Conservation (phyloP, 208 protist species). For the Acanthamoeba triangularis region DNA sequence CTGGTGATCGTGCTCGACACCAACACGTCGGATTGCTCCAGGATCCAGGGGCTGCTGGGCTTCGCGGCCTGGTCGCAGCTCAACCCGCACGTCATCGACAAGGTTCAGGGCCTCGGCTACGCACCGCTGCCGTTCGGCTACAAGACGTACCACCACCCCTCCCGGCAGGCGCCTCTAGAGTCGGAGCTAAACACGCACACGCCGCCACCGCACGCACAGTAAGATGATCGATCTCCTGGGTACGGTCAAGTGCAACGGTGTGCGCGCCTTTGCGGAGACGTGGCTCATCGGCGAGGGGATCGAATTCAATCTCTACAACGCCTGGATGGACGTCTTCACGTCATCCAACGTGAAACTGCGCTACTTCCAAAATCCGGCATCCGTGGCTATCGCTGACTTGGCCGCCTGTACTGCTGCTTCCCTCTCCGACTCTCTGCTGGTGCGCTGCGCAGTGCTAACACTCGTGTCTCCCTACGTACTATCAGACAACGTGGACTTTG, state of each 20-base stretch:
- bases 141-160: slow-evolving; percentile 67
- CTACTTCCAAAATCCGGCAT: not conserved
- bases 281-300: slow-evolving; percentile 58
- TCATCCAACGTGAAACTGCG: not conserved
- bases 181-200: no score
- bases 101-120: not conserved
- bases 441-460: no score
- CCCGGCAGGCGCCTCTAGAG: no score
- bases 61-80: slow-evolving; percentile 63
- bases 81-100: not conserved
- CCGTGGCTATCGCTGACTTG: not conserved
- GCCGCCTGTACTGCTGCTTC: not conserved
- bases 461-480: no score
- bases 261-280: not conserved
- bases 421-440: no score
- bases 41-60: not conserved
- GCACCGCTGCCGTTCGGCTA: slow-evolving; percentile 4
- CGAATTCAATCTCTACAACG: slow-evolving; percentile 10
- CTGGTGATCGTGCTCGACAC: not conserved
- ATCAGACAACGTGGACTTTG: slow-evolving; percentile 53
- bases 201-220: no score
- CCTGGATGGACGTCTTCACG: not conserved
- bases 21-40: slow-evolving; percentile 21
- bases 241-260: not conserved
- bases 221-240: slow-evolving; percentile 39